Conservation (phyloP, 164 flowering plant genomes). For the Piper betle region DNA sequence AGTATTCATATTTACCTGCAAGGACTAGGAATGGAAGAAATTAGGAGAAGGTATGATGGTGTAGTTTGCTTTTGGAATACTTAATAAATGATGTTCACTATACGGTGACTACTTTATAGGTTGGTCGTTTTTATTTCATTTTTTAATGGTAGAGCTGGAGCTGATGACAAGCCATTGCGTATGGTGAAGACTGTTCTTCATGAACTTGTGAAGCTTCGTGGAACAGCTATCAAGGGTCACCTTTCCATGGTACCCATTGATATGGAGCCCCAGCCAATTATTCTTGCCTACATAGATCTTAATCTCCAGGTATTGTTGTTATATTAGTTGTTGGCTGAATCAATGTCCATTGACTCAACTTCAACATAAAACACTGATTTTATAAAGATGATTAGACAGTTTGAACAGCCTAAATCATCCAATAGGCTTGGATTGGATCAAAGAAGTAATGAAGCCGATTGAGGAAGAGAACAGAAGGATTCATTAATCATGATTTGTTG, state of each 20-base stretch:
- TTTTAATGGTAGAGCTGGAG: conserved; percentile 61
- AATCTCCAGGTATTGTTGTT: conserved; percentile 73
- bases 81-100: background rate
- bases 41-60: conserved; percentile 63
- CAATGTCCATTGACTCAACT: too few relatives aligned
- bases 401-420: too few relatives aligned
- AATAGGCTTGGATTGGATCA: too few relatives aligned
- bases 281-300: conserved; percentile 96
- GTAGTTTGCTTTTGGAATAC: background rate
- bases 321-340: too few relatives aligned
- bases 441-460: too few relatives aligned
- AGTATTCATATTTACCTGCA: conserved; percentile 91
- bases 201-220: conserved; percentile 97
- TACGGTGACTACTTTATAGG: background rate
- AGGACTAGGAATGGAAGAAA: conserved; percentile 98
- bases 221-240: conserved; percentile 95
- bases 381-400: conserved; percentile 20
- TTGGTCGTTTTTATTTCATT: too few relatives aligned
- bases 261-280: conserved; percentile 94
- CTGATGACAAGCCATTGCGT: conserved; percentile 96
- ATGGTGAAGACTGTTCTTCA: conserved; percentile 99
- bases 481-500: too few relatives aligned
- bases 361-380: too few relatives aligned
- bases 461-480: too few relatives aligned
- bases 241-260: conserved; percentile 99